Evolutionary conservation across 176 grass and related monocot species (phyloP).

Genomic region (Phoenix roebelenii): DNA sequence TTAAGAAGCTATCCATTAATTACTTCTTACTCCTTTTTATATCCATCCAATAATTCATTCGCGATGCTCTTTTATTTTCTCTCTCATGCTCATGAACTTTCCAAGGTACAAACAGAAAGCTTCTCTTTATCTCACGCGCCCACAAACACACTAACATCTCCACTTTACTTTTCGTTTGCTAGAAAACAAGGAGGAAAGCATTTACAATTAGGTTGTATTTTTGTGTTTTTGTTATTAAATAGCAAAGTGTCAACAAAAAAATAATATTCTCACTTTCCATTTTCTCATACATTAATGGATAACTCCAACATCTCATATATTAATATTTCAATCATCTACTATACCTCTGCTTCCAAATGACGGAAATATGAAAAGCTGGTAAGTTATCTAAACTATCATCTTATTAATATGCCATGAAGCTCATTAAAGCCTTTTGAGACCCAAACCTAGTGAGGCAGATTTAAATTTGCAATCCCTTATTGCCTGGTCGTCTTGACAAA

Average conservation of each 20-base stretch:
- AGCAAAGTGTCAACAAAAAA: too few relatives aligned
- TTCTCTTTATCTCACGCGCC: slow-evolving; percentile 12
- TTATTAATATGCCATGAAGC: background rate
- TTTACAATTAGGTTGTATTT: background rate
- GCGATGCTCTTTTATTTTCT: background rate
- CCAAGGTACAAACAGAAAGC: background rate
- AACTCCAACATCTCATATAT: too few relatives aligned
- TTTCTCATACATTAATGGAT: too few relatives aligned
- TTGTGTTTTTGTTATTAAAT: too few relatives aligned
- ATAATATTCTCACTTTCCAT: too few relatives aligned
- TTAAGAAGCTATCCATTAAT: background rate
- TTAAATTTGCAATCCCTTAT: too few relatives aligned
- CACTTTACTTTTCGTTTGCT: background rate
- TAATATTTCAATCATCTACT: too few relatives aligned
- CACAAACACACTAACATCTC: slow-evolving; percentile 8
- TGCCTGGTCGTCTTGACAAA: too few relatives aligned
- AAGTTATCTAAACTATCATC: background rate
- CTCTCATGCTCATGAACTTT: background rate
- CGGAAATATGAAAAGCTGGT: too few relatives aligned
- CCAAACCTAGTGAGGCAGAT: too few relatives aligned
- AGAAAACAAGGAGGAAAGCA: background rate
- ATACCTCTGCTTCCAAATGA: too few relatives aligned
- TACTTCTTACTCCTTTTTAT: background rate
- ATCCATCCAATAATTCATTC: background rate
- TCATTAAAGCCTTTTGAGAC: background rate